A percentile compares a stretch with the other conserved stretches of the same genome.
phyloP scores from a whole-genome alignment of 1,284 basidiomycete genomes.

The Austroboletus niveus region DNA sequence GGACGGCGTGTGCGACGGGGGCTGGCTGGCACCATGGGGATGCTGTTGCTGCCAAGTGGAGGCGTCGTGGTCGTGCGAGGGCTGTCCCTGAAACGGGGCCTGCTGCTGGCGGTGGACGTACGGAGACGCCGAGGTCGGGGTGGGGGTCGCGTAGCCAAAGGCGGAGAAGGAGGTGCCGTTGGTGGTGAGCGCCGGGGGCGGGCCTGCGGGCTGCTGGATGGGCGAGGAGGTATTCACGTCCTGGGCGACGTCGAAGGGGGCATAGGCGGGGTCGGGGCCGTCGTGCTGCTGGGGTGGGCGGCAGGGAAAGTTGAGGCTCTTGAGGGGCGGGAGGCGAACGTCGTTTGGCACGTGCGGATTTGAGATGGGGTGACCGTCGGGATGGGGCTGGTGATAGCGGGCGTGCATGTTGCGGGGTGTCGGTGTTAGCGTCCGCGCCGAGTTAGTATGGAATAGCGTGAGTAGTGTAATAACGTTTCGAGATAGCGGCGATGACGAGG shows the following conservation, averaged over 20 bases:
- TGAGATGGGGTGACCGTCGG: constrained; percentile 31
- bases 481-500: constrained; percentile 22
- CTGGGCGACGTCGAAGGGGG: constrained; percentile 20
- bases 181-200: constrained; percentile 17
- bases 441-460: constrained; percentile 1
- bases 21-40: constrained; percentile 5
- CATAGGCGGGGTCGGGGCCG: constrained; percentile 18
- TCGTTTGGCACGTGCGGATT: constrained; percentile 39
- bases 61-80: constrained; percentile 27
- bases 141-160: constrained; percentile 27
- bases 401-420: constrained; percentile 19
- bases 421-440: constrained; percentile 14
- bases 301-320: constrained; percentile 59
- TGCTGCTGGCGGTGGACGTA: constrained; percentile 31
- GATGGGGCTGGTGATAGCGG: constrained; percentile 32
- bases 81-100: constrained; percentile 12
- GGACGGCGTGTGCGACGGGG: constrained; percentile 21
- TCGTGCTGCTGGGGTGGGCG: constrained; percentile 34
- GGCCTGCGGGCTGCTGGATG: not conserved
- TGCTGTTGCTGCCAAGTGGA: constrained; percentile 29
- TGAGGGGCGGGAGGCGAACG: constrained; percentile 62
- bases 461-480: constrained; percentile 14
- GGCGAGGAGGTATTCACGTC: constrained; percentile 12
- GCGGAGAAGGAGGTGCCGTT: constrained; percentile 24
- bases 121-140: constrained; percentile 23